Evolutionary conservation across 148 eudicot species (phyloP).

Genomic region (Heliamphora exappendiculata): DNA sequence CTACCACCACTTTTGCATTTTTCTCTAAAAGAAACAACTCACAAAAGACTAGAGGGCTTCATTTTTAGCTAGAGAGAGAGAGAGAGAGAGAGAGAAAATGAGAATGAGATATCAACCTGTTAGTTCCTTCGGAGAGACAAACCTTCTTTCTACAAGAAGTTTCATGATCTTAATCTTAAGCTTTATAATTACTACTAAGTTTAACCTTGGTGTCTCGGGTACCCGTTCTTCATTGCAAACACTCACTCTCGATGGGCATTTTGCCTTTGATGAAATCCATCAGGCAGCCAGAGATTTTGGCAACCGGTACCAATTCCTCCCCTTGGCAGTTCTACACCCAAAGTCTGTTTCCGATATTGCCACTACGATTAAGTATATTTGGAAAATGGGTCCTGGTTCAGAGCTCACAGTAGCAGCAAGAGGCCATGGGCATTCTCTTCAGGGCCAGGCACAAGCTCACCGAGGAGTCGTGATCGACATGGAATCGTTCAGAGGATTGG

Average conservation of each 20-base stretch:
- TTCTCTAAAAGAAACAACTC: slow-evolving; percentile 6
- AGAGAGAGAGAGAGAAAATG: background rate
- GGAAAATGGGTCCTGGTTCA: slow-evolving; percentile 47
- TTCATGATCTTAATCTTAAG: slow-evolving; percentile 37
- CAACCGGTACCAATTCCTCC: slow-evolving; percentile 33
- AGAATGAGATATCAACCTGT: slow-evolving; percentile 25
- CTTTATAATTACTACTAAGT: slow-evolving; percentile 28
- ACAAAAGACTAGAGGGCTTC: background rate
- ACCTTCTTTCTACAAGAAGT: slow-evolving; percentile 22
- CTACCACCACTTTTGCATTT: slow-evolving; percentile 15
- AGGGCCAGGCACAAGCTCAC: slow-evolving; percentile 68
- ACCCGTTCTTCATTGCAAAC: slow-evolving; percentile 30
- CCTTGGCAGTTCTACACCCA: slow-evolving; percentile 64
- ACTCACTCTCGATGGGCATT: slow-evolving; percentile 39
- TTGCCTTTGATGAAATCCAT: slow-evolving; percentile 31
- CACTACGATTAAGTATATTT: slow-evolving; percentile 35
- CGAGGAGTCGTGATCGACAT: slow-evolving; percentile 67
- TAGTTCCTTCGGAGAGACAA: slow-evolving; percentile 14
- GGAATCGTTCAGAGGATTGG: slow-evolving; percentile 32
- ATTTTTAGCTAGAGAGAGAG: background rate
- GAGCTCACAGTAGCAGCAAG: slow-evolving; percentile 68
- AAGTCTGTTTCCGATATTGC: slow-evolving; percentile 57
- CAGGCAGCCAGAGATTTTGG: slow-evolving; percentile 67
- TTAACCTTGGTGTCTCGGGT: slow-evolving; percentile 30
- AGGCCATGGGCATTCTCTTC: slow-evolving; percentile 76